Base-by-base conservation (phyloP, 345 rosid genomes). In the Psidium friedrichsthalianum region DNA sequence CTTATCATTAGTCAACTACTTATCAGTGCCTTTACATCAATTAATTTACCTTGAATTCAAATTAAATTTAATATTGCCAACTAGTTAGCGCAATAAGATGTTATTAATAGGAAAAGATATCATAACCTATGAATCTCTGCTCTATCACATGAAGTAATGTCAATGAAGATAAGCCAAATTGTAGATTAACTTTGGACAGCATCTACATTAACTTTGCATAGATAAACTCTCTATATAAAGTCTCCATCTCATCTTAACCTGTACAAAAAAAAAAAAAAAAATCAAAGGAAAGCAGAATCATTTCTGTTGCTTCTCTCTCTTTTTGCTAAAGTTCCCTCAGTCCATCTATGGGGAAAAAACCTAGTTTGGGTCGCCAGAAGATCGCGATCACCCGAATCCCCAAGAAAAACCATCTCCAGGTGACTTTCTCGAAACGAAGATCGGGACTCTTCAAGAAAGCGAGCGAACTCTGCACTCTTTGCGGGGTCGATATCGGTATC, bases 371-470 rank as follows among this genome's bases (percentile, higher is more conserved):
- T 51, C 86, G 91, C 18, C 90, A 83, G 81, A 89, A 87, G 81
- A 84, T 90, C 21, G 88, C 87, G 74, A 88, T 90, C 85, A 89
- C 49, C 74, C 84, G 85, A 36, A 89, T 89, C 69, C 36, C 80
- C 0, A 80, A 89, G 20, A 87, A 86, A 8, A 88, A 51, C 82
- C 69, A 89, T 85, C 91, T 86, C 36, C 88, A 89, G 85, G 90
- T 88, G 9, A 90, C 91, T 49, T 92, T 92, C 74, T 89, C 90
- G 2, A 91, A 89, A 83, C 85, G 91, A 20, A 82, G 84, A 32
- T 24, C 84, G 1, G 92, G 90, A 7, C 82, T 91, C 1, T 88
- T 91, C 78, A 91, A 89, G 49, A 89, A 91, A 80, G 94, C 91
- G 1, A 89, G 92, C 56, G 90, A 90, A 32, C 89, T 91, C 21